phyloP scores from a whole-genome alignment of 2,329 filamentous ascomycete species.

The Falciphora oryzae region DNA sequence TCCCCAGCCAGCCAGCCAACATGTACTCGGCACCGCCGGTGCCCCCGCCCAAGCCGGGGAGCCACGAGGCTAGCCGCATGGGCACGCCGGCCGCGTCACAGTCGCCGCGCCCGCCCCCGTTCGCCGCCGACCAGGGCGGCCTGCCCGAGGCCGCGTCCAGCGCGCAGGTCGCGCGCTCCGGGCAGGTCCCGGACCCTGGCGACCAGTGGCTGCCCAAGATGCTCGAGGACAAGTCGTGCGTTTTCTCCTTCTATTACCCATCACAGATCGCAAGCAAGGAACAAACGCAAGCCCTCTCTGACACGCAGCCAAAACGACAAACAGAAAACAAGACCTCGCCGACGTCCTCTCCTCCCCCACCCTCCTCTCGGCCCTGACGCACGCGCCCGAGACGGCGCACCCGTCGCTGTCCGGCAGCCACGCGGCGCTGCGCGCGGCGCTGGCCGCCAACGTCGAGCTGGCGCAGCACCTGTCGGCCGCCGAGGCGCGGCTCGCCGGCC shows the following conservation, averaged over 20 bases:
- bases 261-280: too few relatives aligned
- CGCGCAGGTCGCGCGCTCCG: slow-evolving; percentile 22
- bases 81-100: slow-evolving; percentile 53
- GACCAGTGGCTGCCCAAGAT: slow-evolving; percentile 74
- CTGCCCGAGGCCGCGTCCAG: slow-evolving; percentile 20
- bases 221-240: slow-evolving; percentile 77
- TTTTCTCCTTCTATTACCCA: too few relatives aligned
- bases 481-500: slow-evolving; percentile 50
- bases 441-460: slow-evolving; percentile 67
- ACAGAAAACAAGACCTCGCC: slow-evolving; percentile 73
- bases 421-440: slow-evolving; percentile 55
- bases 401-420: slow-evolving; percentile 64
- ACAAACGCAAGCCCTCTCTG: too few relatives aligned
- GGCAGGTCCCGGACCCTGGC: slow-evolving; percentile 49
- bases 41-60: slow-evolving; percentile 66
- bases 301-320: too few relatives aligned
- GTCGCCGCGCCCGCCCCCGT: slow-evolving; percentile 36
- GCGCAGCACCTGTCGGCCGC: slow-evolving; percentile 56
- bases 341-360: slow-evolving; percentile 57
- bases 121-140: slow-evolving; percentile 21
- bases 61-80: slow-evolving; percentile 61
- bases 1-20: slow-evolving; percentile 11
- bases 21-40: slow-evolving; percentile 55
- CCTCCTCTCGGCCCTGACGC: slow-evolving; percentile 69
- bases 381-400: slow-evolving; percentile 62